These are phyloP conservation scores for Tolypocladium ophioglossoides DNA, from an alignment of 2,329 filamentous ascomycete genomes.

Conservation along the genomic window DNA sequence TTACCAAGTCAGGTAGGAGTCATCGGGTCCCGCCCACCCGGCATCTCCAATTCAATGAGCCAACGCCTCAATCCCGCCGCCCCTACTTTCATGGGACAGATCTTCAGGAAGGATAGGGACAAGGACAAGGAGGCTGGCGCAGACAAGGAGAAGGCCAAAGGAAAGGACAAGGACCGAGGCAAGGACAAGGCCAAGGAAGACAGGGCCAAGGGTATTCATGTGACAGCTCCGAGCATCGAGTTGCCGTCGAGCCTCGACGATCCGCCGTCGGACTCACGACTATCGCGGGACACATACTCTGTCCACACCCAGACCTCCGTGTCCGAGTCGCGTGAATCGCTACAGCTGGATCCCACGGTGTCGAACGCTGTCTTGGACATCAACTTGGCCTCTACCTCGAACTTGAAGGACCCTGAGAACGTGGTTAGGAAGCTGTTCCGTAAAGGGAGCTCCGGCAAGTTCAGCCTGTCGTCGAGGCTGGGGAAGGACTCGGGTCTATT, in stretches of 20 bases:
- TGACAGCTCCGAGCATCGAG: conserved; percentile 27
- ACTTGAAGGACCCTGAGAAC: conserved; percentile 41
- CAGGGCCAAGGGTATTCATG: conserved; percentile 27
- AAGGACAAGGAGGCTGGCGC: conserved; percentile 10
- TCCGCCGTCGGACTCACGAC: conserved; percentile 40
- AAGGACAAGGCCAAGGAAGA: conserved; percentile 25
- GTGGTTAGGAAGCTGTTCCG: conserved; percentile 51
- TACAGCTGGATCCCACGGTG: conserved; percentile 41
- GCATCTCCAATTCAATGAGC: conserved; percentile 32
- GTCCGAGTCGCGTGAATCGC: conserved; percentile 49
- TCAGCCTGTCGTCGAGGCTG: conserved; percentile 47
- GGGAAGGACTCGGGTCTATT: conserved; percentile 44
- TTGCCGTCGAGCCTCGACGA: conserved; percentile 27
- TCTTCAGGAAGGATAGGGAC: conserved; percentile 40
- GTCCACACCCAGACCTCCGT: conserved; percentile 48
- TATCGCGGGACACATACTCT: conserved; percentile 46
- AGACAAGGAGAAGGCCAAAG: conserved; percentile 22
- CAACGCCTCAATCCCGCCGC: conserved; percentile 76
- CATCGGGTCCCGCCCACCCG: conserved; percentile 68
- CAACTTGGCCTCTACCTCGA: conserved; percentile 25
- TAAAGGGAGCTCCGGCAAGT: conserved; percentile 56
- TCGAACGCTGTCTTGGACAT: conserved; percentile 49
- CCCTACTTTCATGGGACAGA: conserved; percentile 71
- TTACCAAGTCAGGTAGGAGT: conserved; percentile 51
- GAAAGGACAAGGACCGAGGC: conserved; percentile 26